Conservation (phyloP, 2,329 filamentous ascomycete genomes). For the Didymosphaeria variabile region DNA sequence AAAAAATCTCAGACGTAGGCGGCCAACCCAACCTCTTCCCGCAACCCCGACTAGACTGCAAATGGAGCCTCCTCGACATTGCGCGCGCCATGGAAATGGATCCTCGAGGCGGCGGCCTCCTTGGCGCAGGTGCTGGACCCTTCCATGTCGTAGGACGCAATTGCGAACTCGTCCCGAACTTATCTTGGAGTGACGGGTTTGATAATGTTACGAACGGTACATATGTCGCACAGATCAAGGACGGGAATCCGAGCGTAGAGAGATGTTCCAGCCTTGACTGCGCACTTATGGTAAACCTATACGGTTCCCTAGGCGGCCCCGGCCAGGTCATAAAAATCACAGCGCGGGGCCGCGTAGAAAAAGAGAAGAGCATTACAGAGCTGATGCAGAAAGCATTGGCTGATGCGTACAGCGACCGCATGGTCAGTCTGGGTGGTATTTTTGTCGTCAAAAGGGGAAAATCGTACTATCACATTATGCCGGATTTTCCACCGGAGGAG, state of each 20-base stretch:
- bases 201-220: conserved; percentile 20
- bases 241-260: conserved; percentile 14
- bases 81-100: conserved; percentile 27
- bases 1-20: conserved; percentile 56
- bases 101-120: conserved; percentile 17
- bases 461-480: conserved; percentile 27
- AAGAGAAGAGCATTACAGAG: conserved; percentile 25
- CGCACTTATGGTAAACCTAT: conserved; percentile 30
- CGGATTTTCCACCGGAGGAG: conserved; percentile 26
- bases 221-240: conserved; percentile 20
- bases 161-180: conserved; percentile 27
- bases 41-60: conserved; percentile 19
- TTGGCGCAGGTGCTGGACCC: conserved; percentile 29
- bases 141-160: conserved; percentile 27
- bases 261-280: conserved; percentile 24
- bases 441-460: conserved; percentile 25
- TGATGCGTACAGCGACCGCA: conserved; percentile 18
- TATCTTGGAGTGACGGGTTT: conserved; percentile 17
- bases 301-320: conserved; percentile 20
- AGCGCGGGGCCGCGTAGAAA: conserved; percentile 19
- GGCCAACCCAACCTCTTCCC: conserved; percentile 48
- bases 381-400: conserved; percentile 22
- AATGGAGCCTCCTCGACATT: conserved; percentile 19
- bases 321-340: conserved; percentile 26
- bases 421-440: conserved; percentile 25